Conservation (phyloP, 2,329 filamentous ascomycete genomes). For the Curvularia sp. region DNA sequence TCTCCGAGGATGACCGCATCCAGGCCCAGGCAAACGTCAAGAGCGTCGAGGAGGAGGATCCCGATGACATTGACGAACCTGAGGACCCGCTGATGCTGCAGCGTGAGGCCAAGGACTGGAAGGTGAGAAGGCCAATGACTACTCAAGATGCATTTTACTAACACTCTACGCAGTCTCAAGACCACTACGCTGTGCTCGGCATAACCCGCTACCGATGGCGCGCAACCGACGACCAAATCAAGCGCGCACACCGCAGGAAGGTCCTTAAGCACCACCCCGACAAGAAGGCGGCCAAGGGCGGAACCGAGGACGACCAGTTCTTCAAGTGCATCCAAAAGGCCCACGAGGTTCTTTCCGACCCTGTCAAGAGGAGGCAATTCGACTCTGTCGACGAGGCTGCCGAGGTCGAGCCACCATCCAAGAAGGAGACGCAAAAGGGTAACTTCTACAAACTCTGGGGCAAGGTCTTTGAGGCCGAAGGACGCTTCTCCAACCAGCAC, state of each 20-base stretch:
- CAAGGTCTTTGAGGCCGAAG: constrained; percentile 88
- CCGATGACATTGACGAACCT: constrained; percentile 88
- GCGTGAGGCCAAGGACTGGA: constrained; percentile 98
- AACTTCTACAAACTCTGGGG: constrained; percentile 97
- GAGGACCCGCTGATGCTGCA: constrained; percentile 93
- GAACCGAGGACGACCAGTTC: constrained; percentile 92
- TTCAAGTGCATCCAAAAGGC: constrained; percentile 99
- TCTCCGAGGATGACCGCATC: constrained; percentile 97
- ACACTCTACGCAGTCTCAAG: constrained; percentile 69
- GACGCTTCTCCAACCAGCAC: constrained; percentile 87
- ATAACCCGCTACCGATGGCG: constrained; percentile 89
- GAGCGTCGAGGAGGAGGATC: constrained; percentile 91
- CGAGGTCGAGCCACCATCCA: constrained; percentile 87
- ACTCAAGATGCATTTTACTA: constrained; percentile 1
- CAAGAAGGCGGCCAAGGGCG: constrained; percentile 93
- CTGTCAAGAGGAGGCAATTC: constrained; percentile 89
- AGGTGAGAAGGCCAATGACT: constrained; percentile 64
- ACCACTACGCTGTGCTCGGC: constrained; percentile 96
- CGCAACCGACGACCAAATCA: constrained; percentile 98
- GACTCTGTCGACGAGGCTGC: constrained; percentile 96
- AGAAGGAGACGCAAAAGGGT: constrained; percentile 85
- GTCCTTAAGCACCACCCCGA: constrained; percentile 98
- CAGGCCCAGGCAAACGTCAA: constrained; percentile 94
- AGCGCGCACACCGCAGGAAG: constrained; percentile 99
- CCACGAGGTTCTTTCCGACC: constrained; percentile 90